Percentiles rank a stretch among this genome's conserved stretches.
phyloP scores from a whole-genome alignment of 169 alveolate species.

The Theileria parva region DNA sequence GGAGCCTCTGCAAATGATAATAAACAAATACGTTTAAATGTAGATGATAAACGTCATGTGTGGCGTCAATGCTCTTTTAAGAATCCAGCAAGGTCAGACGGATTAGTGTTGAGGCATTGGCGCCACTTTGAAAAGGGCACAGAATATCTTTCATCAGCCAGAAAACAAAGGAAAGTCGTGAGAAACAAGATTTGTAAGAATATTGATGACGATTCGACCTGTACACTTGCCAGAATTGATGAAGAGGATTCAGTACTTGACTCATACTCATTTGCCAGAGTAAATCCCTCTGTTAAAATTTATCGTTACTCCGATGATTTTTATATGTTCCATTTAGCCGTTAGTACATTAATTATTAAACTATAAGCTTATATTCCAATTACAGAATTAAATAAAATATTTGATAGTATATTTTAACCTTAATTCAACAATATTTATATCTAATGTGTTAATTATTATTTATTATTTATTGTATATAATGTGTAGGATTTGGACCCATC shows the following conservation, averaged over 20 bases:
- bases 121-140: constrained; percentile 59
- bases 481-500: constrained; percentile 58
- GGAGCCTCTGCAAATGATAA: constrained; percentile 11
- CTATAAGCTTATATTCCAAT: too few relatives aligned
- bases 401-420: neutral
- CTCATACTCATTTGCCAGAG: constrained; percentile 71
- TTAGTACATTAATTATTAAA: constrained; percentile 8
- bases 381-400: too few relatives aligned
- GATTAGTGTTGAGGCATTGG: constrained; percentile 74
- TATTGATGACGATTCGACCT: constrained; percentile 40
- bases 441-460: neutral
- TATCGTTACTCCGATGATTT: constrained; percentile 75
- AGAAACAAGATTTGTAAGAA: constrained; percentile 18
- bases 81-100: constrained; percentile 76
- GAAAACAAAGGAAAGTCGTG: constrained; percentile 30
- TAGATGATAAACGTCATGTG: constrained; percentile 52
- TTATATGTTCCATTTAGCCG: constrained; percentile 58
- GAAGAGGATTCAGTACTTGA: constrained; percentile 47
- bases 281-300: constrained; percentile 70
- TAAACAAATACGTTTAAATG: constrained; percentile 5
- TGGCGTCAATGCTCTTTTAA: constrained; percentile 74
- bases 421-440: too few relatives aligned
- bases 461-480: neutral
- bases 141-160: constrained; percentile 38
- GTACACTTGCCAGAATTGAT: constrained; percentile 52